Evolutionary conservation across 2,329 filamentous ascomycete species (phyloP).

Genomic region (Ophiostoma fasciatum): DNA sequence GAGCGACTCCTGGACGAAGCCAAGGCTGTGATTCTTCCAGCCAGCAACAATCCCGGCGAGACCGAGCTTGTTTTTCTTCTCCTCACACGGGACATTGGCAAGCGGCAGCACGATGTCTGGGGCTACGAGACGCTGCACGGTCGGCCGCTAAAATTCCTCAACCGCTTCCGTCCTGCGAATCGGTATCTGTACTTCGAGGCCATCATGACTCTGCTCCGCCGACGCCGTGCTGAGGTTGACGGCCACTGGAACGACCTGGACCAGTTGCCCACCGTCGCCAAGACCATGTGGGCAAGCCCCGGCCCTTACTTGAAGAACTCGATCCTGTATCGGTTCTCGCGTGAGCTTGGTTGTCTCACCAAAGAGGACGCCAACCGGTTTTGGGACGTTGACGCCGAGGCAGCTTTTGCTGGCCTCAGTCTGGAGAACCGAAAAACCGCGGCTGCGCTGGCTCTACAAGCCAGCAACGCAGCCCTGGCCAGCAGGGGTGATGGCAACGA

Average conservation of each 20-base stretch:
- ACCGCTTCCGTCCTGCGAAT: neutral
- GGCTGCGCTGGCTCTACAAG: too few species aligned
- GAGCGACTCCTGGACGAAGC: neutral
- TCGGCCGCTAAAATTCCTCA: neutral
- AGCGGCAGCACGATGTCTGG: neutral
- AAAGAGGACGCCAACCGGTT: neutral
- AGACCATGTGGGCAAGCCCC: neutral
- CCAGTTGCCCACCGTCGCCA: neutral
- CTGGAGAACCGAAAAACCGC: too few species aligned
- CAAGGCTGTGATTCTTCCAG: neutral
- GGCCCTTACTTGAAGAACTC: neutral
- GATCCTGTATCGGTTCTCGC: neutral
- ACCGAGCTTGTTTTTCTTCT: neutral
- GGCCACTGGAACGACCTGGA: neutral
- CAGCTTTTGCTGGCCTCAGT: too few species aligned
- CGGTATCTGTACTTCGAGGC: neutral
- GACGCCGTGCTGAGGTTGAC: neutral
- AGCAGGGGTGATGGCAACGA: too few species aligned
- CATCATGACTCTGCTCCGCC: slow-evolving; percentile 1
- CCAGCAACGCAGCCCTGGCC: too few species aligned
- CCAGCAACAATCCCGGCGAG: neutral
- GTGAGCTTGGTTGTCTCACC: neutral
- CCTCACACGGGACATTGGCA: neutral
- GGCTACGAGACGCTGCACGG: neutral
- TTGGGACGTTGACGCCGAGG: neutral